Conservation (phyloP, 305 asterid species). For the Rubia tinctorum region DNA sequence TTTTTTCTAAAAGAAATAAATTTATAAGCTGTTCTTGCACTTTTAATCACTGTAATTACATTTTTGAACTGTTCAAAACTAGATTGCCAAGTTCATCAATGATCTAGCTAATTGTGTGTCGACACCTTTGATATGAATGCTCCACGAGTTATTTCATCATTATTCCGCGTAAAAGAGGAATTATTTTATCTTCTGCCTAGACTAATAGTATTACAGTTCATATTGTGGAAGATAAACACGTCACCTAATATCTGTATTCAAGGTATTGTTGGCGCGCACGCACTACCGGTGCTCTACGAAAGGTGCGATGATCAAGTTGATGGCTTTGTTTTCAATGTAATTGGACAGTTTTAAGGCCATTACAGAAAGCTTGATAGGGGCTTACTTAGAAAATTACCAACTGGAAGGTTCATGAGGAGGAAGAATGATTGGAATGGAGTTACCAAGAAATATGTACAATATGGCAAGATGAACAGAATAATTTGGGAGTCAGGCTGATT, state of each 20-base stretch:
- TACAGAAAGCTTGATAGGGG: conserved; percentile 63
- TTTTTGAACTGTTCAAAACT: background rate
- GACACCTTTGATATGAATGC: background rate
- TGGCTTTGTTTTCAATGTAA: conserved; percentile 38
- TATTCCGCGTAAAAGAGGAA: background rate
- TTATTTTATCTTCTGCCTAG: background rate
- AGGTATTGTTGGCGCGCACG: conserved; percentile 77
- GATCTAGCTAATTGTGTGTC: background rate
- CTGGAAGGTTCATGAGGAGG: conserved; percentile 38
- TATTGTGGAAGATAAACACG: background rate
- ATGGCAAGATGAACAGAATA: conserved; percentile 4
- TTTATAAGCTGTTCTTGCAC: background rate
- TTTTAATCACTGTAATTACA: background rate
- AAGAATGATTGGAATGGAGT: conserved; percentile 43
- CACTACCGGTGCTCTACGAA: conserved; percentile 72
- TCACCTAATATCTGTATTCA: conserved; percentile 3
- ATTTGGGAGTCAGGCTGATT: background rate
- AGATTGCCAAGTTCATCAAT: background rate
- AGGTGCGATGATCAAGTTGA: conserved; percentile 68
- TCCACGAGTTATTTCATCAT: background rate
- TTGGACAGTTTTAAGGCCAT: conserved; percentile 50
- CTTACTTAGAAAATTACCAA: conserved; percentile 59
- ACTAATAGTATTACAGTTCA: background rate
- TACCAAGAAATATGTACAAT: background rate
- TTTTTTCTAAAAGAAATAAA: background rate